These are phyloP conservation scores for Zygosaccharomyces pseudobailii DNA, from an alignment of 1,139 yeast genomes.

Conservation along the genomic window DNA sequence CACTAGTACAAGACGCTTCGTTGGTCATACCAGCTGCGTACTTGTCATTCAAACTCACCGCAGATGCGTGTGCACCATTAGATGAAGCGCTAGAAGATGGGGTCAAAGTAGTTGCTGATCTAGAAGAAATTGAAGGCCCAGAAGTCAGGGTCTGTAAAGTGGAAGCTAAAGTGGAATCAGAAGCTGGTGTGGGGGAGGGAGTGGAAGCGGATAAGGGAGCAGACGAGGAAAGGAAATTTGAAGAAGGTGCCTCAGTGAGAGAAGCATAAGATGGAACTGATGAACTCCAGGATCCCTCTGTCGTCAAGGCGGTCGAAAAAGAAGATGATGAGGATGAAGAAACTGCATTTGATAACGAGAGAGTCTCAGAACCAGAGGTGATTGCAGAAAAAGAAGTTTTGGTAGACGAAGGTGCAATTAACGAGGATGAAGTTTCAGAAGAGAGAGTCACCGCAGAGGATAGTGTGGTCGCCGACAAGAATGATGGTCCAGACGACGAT, in stretches of 20 bases:
- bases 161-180: slow-evolving; percentile 6
- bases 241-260: too few relatives aligned
- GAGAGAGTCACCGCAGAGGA: too few relatives aligned
- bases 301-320: neutral
- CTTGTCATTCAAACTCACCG: slow-evolving; percentile 39
- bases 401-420: too few relatives aligned
- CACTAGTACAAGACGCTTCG: slow-evolving; percentile 41
- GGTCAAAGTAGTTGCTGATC: neutral
- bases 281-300: neutral
- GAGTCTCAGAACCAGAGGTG: too few relatives aligned
- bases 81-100: slow-evolving; percentile 11
- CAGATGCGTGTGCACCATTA: slow-evolving; percentile 37
- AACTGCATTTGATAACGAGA: too few relatives aligned
- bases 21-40: slow-evolving; percentile 31
- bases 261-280: neutral
- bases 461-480: too few relatives aligned
- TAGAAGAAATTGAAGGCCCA: neutral
- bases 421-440: too few relatives aligned
- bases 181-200: slow-evolving; percentile 1
- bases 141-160: neutral
- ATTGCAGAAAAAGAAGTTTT: too few relatives aligned
- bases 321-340: too few relatives aligned
- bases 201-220: slow-evolving; percentile 2
- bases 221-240: neutral
- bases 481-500: too few relatives aligned